Evolutionary conservation across 2,329 filamentous ascomycete species (phyloP).

Genomic region (Colletotrichum zoysiae): DNA sequence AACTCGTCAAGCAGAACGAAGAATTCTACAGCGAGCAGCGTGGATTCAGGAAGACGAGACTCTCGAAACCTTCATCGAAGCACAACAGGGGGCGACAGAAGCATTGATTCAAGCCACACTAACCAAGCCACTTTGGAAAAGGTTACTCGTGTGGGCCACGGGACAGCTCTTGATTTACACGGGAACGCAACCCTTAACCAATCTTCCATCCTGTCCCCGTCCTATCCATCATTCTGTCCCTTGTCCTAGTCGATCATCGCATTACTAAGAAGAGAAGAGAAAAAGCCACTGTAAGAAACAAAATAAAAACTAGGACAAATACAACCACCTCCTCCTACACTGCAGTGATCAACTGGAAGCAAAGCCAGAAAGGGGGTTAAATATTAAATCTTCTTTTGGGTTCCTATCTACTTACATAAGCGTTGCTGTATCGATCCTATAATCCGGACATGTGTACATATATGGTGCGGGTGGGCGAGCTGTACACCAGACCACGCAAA

Average conservation of each 20-base stretch:
- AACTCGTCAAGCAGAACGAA: no score
- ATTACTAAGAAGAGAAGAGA: background rate
- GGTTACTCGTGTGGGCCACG: no score
- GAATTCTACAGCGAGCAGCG: no score
- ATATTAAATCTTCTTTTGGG: background rate
- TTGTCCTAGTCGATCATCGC: background rate
- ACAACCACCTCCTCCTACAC: background rate
- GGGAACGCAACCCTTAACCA: no score
- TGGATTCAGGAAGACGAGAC: no score
- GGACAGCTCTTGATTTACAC: no score
- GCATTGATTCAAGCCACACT: no score
- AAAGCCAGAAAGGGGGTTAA: background rate
- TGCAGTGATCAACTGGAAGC: background rate
- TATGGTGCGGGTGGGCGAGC: background rate
- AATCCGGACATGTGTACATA: conserved; percentile 27
- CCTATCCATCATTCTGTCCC: no score
- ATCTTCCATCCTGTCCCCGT: no score
- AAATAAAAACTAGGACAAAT: background rate
- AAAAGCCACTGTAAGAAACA: background rate
- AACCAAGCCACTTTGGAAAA: no score
- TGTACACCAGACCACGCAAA: background rate
- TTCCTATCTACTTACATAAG: conserved; percentile 5
- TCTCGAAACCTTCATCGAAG: no score
- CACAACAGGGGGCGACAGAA: no score
- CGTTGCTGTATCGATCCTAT: background rate